Evolutionary conservation across 257 asterid species (phyloP).

Genomic region (Striga asiatica): DNA sequence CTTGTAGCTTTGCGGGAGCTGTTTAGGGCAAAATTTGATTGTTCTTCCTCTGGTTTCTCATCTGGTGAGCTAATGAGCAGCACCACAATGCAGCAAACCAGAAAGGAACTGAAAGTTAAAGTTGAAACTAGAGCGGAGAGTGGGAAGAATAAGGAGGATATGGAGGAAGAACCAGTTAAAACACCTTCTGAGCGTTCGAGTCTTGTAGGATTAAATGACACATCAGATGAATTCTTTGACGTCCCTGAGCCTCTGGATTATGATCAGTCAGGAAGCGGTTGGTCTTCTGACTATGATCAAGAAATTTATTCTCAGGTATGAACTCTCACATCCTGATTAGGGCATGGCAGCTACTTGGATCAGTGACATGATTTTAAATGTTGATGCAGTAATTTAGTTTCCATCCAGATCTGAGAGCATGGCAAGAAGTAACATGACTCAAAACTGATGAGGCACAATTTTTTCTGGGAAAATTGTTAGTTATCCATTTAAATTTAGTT

Average conservation of each 20-base stretch:
- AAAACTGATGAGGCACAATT: constrained; percentile 4
- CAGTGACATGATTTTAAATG: constrained; percentile 6
- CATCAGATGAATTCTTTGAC: constrained; percentile 86
- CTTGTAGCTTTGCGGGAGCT: constrained; percentile 80
- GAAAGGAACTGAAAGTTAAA: constrained; percentile 44
- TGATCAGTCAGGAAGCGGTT: constrained; percentile 64
- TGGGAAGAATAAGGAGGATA: constrained; percentile 32
- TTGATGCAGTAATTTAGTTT: background rate
- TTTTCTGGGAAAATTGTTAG: background rate
- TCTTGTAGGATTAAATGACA: constrained; percentile 77
- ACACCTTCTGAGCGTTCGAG: constrained; percentile 79
- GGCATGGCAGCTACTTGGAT: background rate
- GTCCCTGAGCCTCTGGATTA: constrained; percentile 81
- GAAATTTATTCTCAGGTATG: constrained; percentile 67
- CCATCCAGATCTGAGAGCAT: constrained; percentile 9
- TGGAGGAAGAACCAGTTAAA: constrained; percentile 47
- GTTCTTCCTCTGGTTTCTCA: constrained; percentile 46
- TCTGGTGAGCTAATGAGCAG: constrained; percentile 62
- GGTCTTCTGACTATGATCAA: constrained; percentile 68
- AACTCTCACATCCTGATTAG: constrained; percentile 5
- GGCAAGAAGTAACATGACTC: constrained; percentile 7
- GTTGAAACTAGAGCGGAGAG: constrained; percentile 37
- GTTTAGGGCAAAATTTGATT: constrained; percentile 64
- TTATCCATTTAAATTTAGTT: constrained; percentile 4
- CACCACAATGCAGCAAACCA: constrained; percentile 31